Base-by-base conservation (phyloP, 768 basidiomycete species). In the Rhizopogon rudus region DNA sequence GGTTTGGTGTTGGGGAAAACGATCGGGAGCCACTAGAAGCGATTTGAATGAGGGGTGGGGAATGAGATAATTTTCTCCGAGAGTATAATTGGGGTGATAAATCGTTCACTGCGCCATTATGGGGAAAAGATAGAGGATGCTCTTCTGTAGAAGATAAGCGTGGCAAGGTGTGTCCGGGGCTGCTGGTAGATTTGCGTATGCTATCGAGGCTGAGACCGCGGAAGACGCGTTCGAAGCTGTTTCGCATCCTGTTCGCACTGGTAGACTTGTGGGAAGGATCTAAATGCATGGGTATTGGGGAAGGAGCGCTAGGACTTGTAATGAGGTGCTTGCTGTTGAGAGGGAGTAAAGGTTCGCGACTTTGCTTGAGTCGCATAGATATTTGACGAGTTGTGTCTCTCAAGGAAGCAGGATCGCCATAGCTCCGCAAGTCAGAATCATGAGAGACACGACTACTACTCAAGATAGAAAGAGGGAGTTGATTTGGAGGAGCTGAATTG, bases 321-420 rank as follows among this genome's bases (percentile, higher is more conserved):
- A 40, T n/a, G 7, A 28, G 10, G 6, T 48, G 44, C 14, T 49
- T 28, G 42, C 39, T 52, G 40, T 53, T 44, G 40, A 83, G 69
- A 6, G 89, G 87, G 3, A 91, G 75, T 42, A 91, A 74, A 2
- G 87, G 87, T 58, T 91, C 90, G 31, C 85, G 80, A 65, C 88
- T 89, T 55, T 78, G 81, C 65, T 87, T 90, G 28, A 73, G 63
- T 14, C 75, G 75, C 46, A 74, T 75, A 13, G 75, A 53, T 3
- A 73, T 60, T 60, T 66, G 62, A 22, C 58, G 63, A 29, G 54
- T 58, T 4, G 72, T 70, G 35, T 67, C 69, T 51, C 50, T 67
- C 55, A 60, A 33, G 40, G 61, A 5, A 5, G 40, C 53, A 37
- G 67, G 60, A 40, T 57, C 58, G 2, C 60, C 64, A 25, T 64